phyloP scores from a whole-genome alignment of 2,329 filamentous ascomycete species.

The Trichoderma cornu-damae region DNA sequence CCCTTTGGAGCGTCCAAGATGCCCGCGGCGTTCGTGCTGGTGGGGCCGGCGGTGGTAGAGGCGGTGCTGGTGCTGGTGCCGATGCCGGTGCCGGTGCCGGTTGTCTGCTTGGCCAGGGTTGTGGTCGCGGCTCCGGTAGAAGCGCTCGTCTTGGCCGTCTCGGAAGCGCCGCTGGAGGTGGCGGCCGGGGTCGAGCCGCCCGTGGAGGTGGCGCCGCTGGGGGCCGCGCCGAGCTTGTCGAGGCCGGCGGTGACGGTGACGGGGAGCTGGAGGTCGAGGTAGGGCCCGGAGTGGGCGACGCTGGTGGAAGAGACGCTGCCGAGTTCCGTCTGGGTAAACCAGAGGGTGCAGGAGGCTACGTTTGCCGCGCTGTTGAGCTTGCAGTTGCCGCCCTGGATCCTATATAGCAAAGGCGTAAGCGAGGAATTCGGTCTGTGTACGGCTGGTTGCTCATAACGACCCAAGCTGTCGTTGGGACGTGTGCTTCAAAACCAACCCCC shows the following conservation, averaged over 20 bases:
- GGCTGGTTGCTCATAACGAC: too few species aligned
- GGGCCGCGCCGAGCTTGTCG: constrained; percentile 31
- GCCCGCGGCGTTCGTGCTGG: constrained; percentile 29
- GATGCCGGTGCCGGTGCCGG: constrained; percentile 14
- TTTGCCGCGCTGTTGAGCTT: constrained; percentile 26
- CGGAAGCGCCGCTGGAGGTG: constrained; percentile 17
- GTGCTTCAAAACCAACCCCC: too few species aligned
- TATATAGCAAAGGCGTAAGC: constrained; percentile 15
- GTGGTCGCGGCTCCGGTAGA: constrained; percentile 18
- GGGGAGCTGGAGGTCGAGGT: constrained; percentile 25
- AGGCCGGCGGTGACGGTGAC: constrained; percentile 37
- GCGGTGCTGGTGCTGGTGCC: constrained; percentile 17
- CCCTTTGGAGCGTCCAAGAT: constrained; percentile 34
- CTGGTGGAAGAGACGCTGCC: not conserved
- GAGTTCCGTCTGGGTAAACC: not conserved
- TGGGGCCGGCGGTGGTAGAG: constrained; percentile 18
- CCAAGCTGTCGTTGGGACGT: too few species aligned
- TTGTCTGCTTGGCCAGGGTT: constrained; percentile 5
- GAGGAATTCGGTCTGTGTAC: not conserved
- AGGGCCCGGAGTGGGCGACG: constrained; percentile 17
- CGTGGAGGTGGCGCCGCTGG: constrained; percentile 16
- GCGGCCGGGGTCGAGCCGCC: constrained; percentile 19
- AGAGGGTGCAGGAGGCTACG: constrained; percentile 25
- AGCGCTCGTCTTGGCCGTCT: constrained; percentile 6
- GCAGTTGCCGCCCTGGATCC: constrained; percentile 24